Conservation (phyloP, 2,329 filamentous ascomycete genomes). For the Cladosporium cucumerinum region DNA sequence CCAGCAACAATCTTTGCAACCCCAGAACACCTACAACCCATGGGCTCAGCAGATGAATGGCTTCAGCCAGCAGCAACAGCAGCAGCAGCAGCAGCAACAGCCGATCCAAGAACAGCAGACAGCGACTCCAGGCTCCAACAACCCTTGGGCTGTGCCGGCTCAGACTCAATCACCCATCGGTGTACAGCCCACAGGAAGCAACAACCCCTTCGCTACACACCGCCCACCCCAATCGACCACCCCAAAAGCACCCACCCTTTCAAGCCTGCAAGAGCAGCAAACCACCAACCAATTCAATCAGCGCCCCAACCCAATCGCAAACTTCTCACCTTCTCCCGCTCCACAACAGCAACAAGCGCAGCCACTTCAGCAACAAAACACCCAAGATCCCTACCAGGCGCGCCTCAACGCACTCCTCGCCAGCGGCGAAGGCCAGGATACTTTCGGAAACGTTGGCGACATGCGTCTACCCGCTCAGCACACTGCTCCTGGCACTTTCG, state of each 20-base stretch:
- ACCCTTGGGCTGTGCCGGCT: constrained; percentile 72
- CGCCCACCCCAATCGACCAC: constrained; percentile 54
- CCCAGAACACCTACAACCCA: constrained; percentile 58
- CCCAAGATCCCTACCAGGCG: constrained; percentile 58
- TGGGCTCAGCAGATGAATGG: constrained; percentile 42
- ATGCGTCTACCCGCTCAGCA: constrained; percentile 94
- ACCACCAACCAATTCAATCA: constrained; percentile 62
- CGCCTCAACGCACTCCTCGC: constrained; percentile 84
- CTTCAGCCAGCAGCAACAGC: constrained; percentile 54
- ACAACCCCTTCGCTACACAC: constrained; percentile 90
- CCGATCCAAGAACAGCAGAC: constrained; percentile 57
- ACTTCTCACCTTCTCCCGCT: constrained; percentile 35
- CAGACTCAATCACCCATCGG: constrained; percentile 64
- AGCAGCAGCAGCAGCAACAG: constrained; percentile 47
- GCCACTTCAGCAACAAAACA: constrained; percentile 26
- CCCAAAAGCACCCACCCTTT: constrained; percentile 63
- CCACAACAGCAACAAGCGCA: constrained; percentile 49
- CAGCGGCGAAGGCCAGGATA: constrained; percentile 89
- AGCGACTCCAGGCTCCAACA: constrained; percentile 79
- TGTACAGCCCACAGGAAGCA: constrained; percentile 87
- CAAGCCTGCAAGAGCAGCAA: constrained; percentile 78
- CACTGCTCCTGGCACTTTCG: constrained; percentile 90
- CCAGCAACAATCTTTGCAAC: constrained; percentile 52
- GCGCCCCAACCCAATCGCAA: constrained; percentile 45
- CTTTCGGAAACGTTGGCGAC: constrained; percentile 95